Conservation (phyloP, 202 grass and related monocot species). For the Brachypodium distachyon region DNA sequence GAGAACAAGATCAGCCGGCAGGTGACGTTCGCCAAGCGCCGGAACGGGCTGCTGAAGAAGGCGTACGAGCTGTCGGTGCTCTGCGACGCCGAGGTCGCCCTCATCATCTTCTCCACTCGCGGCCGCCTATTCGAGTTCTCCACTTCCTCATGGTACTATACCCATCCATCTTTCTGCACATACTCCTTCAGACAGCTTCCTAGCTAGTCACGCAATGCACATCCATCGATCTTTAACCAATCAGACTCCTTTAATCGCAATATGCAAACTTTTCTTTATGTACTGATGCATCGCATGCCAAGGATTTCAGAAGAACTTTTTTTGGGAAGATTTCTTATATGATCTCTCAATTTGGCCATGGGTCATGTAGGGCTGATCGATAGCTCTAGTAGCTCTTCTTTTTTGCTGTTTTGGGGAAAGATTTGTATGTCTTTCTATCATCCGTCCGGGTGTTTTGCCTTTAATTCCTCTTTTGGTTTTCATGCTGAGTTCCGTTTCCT, state of each 20-base stretch:
- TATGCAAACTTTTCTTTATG: no score
- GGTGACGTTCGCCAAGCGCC: constrained; percentile 53
- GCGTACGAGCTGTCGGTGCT: constrained; percentile 56
- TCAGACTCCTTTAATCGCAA: no score
- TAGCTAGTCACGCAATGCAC: no score
- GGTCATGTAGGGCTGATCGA: no score
- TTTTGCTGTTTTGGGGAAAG: constrained; percentile 17
- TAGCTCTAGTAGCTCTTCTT: not conserved
- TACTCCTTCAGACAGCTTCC: no score
- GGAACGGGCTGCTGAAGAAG: constrained; percentile 53
- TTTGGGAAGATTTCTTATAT: no score
- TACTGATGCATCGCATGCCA: not conserved
- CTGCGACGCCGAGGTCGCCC: constrained; percentile 53
- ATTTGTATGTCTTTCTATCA: not conserved
- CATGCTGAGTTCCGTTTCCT: not conserved
- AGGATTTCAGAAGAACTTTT: no score
- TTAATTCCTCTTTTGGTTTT: constrained; percentile 27
- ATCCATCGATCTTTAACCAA: no score
- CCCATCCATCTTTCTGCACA: no score
- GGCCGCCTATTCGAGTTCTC: constrained; percentile 57
- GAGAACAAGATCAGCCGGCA: constrained; percentile 57
- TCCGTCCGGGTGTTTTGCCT: not conserved
- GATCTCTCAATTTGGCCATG: no score
- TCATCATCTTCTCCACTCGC: constrained; percentile 58
- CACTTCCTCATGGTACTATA: constrained; percentile 32